These are phyloP conservation scores for Phaeotremella skinneri DNA, from an alignment of 768 basidiomycete species.

Conservation along the genomic window DNA sequence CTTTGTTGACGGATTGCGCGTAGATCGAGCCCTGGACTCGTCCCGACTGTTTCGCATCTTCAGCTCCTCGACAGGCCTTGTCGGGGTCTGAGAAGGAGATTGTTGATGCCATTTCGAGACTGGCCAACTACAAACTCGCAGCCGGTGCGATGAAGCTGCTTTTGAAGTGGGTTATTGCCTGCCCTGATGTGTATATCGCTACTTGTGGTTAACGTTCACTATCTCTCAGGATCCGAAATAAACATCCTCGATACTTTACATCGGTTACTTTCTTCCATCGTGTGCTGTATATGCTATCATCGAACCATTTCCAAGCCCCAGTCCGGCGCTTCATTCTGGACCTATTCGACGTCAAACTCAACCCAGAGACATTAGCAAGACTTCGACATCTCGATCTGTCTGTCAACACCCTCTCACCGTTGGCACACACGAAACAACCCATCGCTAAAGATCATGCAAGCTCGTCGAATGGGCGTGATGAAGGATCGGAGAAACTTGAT, in stretches of 20 bases:
- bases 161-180: constrained; percentile 61
- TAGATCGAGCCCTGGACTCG: constrained; percentile 43
- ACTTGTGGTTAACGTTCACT: not conserved
- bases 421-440: not conserved
- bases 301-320: constrained; percentile 83
- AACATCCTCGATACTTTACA: constrained; percentile 68
- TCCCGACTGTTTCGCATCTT: not conserved
- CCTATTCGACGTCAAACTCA: constrained; percentile 77
- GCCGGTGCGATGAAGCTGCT: constrained; percentile 89
- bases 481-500: constrained; percentile 9
- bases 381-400: constrained; percentile 8
- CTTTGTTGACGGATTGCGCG: constrained; percentile 6
- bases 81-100: constrained; percentile 75
- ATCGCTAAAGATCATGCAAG: not conserved
- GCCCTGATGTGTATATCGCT: not conserved
- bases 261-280: constrained; percentile 79
- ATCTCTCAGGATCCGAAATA: constrained; percentile 34
- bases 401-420: constrained; percentile 1
- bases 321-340: constrained; percentile 91
- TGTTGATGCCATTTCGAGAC: constrained; percentile 83
- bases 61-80: constrained; percentile 13
- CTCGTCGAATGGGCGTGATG: constrained; percentile 6
- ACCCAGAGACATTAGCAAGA: constrained; percentile 26
- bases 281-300: constrained; percentile 80
- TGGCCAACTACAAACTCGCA: constrained; percentile 92